Conservation (phyloP, 257 asterid species). For the Nicotiana benthamiana region DNA sequence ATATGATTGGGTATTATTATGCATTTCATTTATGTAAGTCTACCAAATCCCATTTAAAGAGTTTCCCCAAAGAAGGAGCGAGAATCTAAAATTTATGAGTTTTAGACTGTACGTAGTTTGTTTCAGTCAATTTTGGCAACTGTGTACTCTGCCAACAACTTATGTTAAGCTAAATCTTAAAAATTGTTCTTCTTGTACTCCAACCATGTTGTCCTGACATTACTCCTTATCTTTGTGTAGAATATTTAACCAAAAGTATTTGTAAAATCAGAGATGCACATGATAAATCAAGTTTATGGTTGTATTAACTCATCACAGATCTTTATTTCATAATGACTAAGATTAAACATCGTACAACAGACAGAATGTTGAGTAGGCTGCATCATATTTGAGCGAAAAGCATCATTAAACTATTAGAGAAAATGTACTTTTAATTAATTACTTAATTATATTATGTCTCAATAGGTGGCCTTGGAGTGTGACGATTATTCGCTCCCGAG, state of each 20-base stretch:
- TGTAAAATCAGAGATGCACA: not conserved
- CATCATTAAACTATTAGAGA: too few species aligned
- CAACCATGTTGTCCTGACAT: too few species aligned
- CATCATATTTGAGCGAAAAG: not conserved
- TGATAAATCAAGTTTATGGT: not conserved
- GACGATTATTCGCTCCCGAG: slow-evolving; percentile 27
- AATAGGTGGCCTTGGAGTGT: slow-evolving; percentile 17
- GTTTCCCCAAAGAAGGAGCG: too few species aligned
- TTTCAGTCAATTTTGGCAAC: too few species aligned
- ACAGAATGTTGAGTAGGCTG: not conserved
- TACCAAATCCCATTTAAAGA: too few species aligned
- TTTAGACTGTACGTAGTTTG: too few species aligned
- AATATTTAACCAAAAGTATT: not conserved
- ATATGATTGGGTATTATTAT: too few species aligned
- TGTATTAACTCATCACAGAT: not conserved
- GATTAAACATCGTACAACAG: not conserved
- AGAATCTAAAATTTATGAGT: too few species aligned
- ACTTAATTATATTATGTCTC: not conserved
- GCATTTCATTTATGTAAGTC: too few species aligned
- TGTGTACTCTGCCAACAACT: too few species aligned
- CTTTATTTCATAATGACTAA: not conserved
- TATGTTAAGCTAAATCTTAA: too few species aligned
- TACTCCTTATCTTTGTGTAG: not conserved
- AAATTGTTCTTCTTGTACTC: too few species aligned
- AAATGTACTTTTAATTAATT: not conserved